Conservation (phyloP, 2,329 filamentous ascomycete species). For the Xylariaceae sp. region DNA sequence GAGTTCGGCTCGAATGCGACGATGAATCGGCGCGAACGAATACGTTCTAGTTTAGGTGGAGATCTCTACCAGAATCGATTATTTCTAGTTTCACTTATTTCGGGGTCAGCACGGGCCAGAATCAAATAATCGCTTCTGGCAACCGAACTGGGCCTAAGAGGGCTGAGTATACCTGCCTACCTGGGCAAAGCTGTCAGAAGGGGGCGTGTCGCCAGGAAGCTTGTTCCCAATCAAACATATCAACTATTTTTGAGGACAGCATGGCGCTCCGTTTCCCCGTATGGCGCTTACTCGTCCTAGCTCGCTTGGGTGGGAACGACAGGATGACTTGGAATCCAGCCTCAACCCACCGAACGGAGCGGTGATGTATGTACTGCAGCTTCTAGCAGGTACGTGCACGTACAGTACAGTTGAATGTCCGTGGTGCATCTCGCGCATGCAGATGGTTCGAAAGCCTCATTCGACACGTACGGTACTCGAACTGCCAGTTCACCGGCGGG, state of each 20-base stretch:
- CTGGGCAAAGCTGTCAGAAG: conserved; percentile 9
- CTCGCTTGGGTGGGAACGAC: neutral
- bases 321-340: neutral
- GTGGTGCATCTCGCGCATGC: conserved; percentile 34
- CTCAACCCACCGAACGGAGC: conserved; percentile 6
- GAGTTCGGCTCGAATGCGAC: too few species aligned
- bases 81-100: too few species aligned
- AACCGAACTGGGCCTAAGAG: too few species aligned
- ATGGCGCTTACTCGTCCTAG: conserved; percentile 11
- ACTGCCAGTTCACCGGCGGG: too few species aligned
- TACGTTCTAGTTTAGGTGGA: too few species aligned
- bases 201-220: conserved; percentile 9
- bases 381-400: too few species aligned
- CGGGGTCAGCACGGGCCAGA: too few species aligned
- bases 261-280: conserved; percentile 7
- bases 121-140: too few species aligned
- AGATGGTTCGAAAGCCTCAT: conserved; percentile 18
- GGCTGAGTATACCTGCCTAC: conserved; percentile 14
- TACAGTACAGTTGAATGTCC: conserved; percentile 15
- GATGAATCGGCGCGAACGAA: too few species aligned
- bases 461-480: too few species aligned
- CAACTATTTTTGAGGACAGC: conserved; percentile 10
- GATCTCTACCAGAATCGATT: too few species aligned
- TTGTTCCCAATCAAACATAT: conserved; percentile 1
- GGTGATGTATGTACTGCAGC: too few species aligned